Evolutionary conservation across 1,284 basidiomycete species (phyloP).

Genomic region (Ustilago esculenta): DNA sequence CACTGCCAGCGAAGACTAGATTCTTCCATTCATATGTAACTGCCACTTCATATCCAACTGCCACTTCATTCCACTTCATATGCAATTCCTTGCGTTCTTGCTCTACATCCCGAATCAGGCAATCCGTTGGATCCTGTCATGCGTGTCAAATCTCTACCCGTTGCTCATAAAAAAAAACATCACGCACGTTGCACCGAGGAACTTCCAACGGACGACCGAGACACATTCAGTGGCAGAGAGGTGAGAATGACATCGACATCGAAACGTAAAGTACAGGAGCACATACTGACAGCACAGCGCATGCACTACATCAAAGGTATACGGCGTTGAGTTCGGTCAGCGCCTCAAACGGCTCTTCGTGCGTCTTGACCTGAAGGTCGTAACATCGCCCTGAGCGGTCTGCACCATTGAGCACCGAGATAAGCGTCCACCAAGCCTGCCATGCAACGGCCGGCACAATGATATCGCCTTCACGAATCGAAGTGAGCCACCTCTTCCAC

Average conservation of each 20-base stretch:
- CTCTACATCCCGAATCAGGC: too few species aligned
- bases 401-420: conserved; percentile 61
- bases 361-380: conserved; percentile 60
- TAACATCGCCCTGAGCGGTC: conserved; percentile 57
- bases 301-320: conserved; percentile 55
- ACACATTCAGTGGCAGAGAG: too few species aligned
- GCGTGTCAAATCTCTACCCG: too few species aligned
- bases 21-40: not conserved
- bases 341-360: conserved; percentile 54
- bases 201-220: too few species aligned
- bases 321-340: conserved; percentile 51
- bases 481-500: conserved; percentile 56
- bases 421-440: conserved; percentile 66
- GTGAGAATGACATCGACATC: too few species aligned
- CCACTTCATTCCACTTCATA: not conserved
- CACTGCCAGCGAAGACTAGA: conserved; percentile 21
- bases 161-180: too few species aligned
- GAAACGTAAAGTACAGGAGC: too few species aligned
- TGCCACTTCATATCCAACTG: not conserved
- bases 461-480: conserved; percentile 53
- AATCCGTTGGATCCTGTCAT: too few species aligned
- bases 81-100: too few species aligned
- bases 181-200: too few species aligned
- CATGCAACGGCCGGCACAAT: conserved; percentile 57
- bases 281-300: too few species aligned